Base-by-base conservation (phyloP, 2,329 filamentous ascomycete species). In the Fonsecaea pedrosoi region DNA sequence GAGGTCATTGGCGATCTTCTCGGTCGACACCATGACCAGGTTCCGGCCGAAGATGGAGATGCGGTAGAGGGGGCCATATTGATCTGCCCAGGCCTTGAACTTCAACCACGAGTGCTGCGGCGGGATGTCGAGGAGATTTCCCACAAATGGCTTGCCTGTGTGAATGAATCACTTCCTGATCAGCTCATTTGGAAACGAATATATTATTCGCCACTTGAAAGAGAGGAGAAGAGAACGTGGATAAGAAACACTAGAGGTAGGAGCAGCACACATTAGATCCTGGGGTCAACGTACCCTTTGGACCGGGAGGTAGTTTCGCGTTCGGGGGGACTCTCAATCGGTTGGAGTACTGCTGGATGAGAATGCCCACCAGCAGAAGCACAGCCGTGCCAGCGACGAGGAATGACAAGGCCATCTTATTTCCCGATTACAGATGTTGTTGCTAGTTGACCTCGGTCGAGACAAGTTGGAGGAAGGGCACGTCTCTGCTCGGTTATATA, bases 1-100 rank as follows among this genome's bases (percentile, higher is more conserved):
- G 5, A 83, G 73, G 48, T 82, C 80, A 60, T 80, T 78, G 40
- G 79, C 80, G 15, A 82, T 76, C 40, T 78, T 75, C 57, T 80
- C 78, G 8, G 74, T 77, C 35, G 77, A 77, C 21, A 82, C 74
- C 34, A 81, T 69, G 58, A 80, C 73, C 56, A 78, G 75, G 21
- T 74, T 74, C 10, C 74, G 72, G 15, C 79, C 82, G 5, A 79
- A 80, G 60, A 85, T 78, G 48, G 78, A 77, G 37, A 84, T 72
- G 9, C 78, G 77, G 69, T 79, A 83, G 35, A 85, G 77, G 4
- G 78, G 75, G 1, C 82, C 76, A 62, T 78, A 76, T 60, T 74
- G 65, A 15, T 78, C 70, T 30, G 74, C 71, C 75, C 78, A 80
- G 32, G 76, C 72, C 13, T 77, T 72, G 73, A 82, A 82, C 60